A percentile compares a stretch with the other conserved stretches of the same genome.
Evolutionary conservation across 495 filamentous ascomycete species (phyloP).

Genomic region (Penicillium salamii): DNA sequence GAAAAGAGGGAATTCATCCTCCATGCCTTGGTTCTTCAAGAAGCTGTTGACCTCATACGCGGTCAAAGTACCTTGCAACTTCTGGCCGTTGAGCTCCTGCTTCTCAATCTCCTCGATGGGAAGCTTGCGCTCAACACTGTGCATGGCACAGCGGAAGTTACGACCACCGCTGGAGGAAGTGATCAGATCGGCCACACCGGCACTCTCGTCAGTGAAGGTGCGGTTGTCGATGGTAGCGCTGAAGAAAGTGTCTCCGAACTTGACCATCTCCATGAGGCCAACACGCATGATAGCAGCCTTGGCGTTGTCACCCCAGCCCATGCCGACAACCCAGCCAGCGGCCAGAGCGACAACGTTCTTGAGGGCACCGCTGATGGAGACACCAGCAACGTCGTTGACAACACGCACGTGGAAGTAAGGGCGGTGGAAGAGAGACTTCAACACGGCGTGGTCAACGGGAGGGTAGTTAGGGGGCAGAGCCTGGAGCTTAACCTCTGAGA

Average conservation of each 20-base stretch:
- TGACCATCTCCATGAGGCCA: constrained; percentile 90
- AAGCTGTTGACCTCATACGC: constrained; percentile 87
- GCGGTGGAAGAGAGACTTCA: constrained; percentile 87
- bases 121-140: constrained; percentile 74
- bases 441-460: constrained; percentile 71
- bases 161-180: constrained; percentile 88
- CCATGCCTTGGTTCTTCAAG: constrained; percentile 70
- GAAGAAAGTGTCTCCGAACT: constrained; percentile 93
- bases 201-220: constrained; percentile 95
- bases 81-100: constrained; percentile 92
- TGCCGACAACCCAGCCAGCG: constrained; percentile 90
- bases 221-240: constrained; percentile 67
- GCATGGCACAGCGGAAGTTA: constrained; percentile 91
- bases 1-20: constrained; percentile 86
- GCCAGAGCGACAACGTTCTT: constrained; percentile 97
- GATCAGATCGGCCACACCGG: constrained; percentile 93
- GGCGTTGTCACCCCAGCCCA: constrained; percentile 97
- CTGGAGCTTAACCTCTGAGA: constrained; percentile 62
- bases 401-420: constrained; percentile 97
- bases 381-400: constrained; percentile 88
- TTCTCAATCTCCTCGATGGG: constrained; percentile 84
- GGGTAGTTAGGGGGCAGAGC: constrained; percentile 78
- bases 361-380: constrained; percentile 90
- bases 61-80: constrained; percentile 90
- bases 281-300: constrained; percentile 97